Conservation (phyloP, 192 early-diverging fungal genomes). For the Coemansia sp. region DNA sequence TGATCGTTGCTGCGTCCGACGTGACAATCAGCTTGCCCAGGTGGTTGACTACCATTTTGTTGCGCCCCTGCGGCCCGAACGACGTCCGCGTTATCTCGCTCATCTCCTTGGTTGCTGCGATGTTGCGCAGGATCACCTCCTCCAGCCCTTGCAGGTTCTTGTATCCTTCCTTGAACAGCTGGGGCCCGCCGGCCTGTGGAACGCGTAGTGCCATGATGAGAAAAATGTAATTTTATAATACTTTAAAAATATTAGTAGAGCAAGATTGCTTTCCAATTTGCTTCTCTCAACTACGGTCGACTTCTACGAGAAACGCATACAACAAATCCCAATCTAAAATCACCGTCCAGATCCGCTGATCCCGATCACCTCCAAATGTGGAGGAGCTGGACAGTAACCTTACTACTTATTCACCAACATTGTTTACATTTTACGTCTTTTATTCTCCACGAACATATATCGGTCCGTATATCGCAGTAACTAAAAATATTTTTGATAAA, state of each 20-base stretch:
- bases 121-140: constrained; percentile 94
- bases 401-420: no score
- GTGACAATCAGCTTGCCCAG: constrained; percentile 98
- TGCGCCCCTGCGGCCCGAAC: constrained; percentile 93
- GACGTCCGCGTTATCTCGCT: constrained; percentile 93
- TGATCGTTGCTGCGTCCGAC: constrained; percentile 98
- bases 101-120: constrained; percentile 91
- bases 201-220: constrained; percentile 82
- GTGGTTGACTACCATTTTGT: constrained; percentile 99
- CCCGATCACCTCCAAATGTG: no score
- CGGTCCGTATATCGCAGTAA: background rate
- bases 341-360: no score
- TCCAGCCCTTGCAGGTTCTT: constrained; percentile 96
- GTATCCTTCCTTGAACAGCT: constrained; percentile 95
- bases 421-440: no score
- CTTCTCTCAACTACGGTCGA: background rate
- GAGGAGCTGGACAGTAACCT: no score
- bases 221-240: background rate
- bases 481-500: background rate
- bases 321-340: no score
- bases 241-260: no score
- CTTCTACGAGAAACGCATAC: no score
- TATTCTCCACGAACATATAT: no score
- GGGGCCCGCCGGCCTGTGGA: constrained; percentile 77
- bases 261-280: background rate